These are phyloP conservation scores for Gastrolobium villosum DNA, from an alignment of 306 rosid species.

Conservation along the genomic window DNA sequence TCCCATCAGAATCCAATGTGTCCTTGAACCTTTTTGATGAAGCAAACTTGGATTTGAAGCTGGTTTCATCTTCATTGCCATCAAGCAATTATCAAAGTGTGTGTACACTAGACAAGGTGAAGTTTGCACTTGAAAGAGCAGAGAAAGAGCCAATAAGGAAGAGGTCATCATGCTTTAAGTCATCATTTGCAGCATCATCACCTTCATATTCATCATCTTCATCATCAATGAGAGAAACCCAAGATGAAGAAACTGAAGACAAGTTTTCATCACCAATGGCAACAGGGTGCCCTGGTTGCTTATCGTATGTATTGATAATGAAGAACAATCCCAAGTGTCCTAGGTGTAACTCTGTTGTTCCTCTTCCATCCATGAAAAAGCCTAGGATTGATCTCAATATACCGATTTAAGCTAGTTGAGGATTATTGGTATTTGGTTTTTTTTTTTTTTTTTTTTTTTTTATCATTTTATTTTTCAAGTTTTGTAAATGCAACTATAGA, in stretches of 20 bases:
- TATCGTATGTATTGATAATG: conserved; percentile 87
- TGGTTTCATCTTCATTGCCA: conserved; percentile 61
- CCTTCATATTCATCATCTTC: conserved; percentile 75
- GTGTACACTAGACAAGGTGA: conserved; percentile 95
- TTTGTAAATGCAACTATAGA: conserved; percentile 77
- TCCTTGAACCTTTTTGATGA: conserved; percentile 79
- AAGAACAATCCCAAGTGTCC: conserved; percentile 93
- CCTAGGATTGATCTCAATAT: conserved; percentile 94
- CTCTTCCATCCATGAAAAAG: conserved; percentile 74
- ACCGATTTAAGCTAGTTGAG: conserved; percentile 58
- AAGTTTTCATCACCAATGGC: conserved; percentile 75
- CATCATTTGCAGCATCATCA: conserved; percentile 60
- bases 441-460: conserved; percentile 37
- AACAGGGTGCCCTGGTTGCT: conserved; percentile 95
- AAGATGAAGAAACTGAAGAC: conserved; percentile 73
- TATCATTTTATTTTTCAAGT: conserved; percentile 18
- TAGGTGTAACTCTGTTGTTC: conserved; percentile 80
- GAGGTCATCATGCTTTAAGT: conserved; percentile 64
- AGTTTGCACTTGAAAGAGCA: conserved; percentile 93
- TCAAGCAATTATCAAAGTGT: conserved; percentile 80
- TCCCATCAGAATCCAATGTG: conserved; percentile 68
- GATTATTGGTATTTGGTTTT: conserved; percentile 38
- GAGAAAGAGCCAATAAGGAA: conserved; percentile 81
- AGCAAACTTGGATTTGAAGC: conserved; percentile 69
- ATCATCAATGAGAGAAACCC: conserved; percentile 69